These are phyloP conservation scores for Amaranthus tricolor DNA, from an alignment of 179 eudicot genomes.

Conservation along the genomic window DNA sequence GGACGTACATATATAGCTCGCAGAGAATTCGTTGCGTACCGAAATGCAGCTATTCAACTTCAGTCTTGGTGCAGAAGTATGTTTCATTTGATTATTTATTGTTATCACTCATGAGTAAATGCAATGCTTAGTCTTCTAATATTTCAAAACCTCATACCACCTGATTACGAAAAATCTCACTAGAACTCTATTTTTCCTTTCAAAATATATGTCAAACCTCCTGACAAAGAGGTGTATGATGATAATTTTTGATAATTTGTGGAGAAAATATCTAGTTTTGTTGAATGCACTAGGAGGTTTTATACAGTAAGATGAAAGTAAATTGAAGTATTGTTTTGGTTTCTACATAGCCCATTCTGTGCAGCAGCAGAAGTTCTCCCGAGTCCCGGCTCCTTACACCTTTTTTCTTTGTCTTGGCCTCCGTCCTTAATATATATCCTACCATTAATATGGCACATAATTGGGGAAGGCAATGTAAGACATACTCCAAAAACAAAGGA, in stretches of 20 bases:
- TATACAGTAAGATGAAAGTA: background rate
- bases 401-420: background rate
- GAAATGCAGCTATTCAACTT: constrained; percentile 75
- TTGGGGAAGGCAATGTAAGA: background rate
- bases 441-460: background rate
- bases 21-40: constrained; percentile 64
- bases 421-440: background rate
- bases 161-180: background rate
- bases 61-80: constrained; percentile 96
- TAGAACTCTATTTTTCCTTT: too few species aligned
- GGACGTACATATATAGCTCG: constrained; percentile 88
- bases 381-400: background rate
- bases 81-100: background rate
- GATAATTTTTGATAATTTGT: background rate
- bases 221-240: background rate
- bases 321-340: background rate
- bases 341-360: background rate
- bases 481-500: background rate
- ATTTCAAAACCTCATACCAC: background rate
- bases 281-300: background rate
- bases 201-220: background rate
- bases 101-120: background rate
- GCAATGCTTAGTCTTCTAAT: background rate
- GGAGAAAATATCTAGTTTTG: background rate
- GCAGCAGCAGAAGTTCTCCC: background rate